phyloP scores from a whole-genome alignment of 2,329 filamentous ascomycete genomes.

The Fusarium illudens region DNA sequence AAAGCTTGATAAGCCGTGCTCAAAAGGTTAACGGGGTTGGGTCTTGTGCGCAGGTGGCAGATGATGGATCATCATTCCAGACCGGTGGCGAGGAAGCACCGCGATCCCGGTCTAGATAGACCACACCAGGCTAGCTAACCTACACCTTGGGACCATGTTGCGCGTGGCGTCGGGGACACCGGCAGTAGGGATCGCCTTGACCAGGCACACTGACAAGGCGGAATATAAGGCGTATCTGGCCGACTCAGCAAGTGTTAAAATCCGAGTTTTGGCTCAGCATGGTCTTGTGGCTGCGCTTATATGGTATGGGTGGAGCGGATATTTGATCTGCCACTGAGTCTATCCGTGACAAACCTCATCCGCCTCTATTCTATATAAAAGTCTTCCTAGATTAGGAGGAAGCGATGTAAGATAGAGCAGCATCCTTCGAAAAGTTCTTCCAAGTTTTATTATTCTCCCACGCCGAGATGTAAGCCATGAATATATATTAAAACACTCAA shows the following conservation, averaged over 20 bases:
- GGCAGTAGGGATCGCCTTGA: background rate
- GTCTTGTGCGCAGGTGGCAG: background rate
- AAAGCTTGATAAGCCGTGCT: constrained; percentile 4
- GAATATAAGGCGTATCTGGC: background rate
- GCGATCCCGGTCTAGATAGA: background rate
- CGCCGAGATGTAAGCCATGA: background rate
- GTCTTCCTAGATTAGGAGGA: too few species aligned
- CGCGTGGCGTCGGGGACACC: background rate
- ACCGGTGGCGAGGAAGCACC: background rate
- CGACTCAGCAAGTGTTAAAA: too few species aligned
- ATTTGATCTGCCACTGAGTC: too few species aligned
- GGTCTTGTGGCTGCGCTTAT: too few species aligned
- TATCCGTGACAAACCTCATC: too few species aligned
- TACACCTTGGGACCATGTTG: background rate
- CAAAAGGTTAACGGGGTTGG: background rate
- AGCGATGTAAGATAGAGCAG: too few species aligned
- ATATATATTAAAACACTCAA: background rate
- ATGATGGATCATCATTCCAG: constrained; percentile 1
- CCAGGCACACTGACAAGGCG: background rate
- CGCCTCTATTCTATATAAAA: too few species aligned
- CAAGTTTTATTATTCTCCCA: background rate
- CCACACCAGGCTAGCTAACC: background rate
- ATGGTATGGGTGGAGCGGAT: too few species aligned
- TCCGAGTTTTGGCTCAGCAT: too few species aligned
- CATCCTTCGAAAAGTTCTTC: too few species aligned